A percentile compares a stretch with the other conserved stretches of the same genome.
Conservation (phyloP, 495 filamentous ascomycete genomes). For the Talaromyces stipitatus region DNA sequence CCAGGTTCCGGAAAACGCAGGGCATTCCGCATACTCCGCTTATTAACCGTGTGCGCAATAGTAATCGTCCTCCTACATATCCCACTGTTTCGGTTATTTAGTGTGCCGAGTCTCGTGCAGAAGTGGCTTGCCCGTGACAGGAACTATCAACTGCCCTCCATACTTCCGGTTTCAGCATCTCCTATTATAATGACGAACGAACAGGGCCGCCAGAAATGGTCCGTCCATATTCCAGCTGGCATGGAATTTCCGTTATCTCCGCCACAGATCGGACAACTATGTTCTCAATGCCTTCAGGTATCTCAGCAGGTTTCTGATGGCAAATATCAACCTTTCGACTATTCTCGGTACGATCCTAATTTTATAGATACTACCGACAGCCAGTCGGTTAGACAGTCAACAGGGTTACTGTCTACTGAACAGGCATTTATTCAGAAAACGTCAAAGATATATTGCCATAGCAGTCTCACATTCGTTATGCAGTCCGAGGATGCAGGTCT, state of each 20-base stretch:
- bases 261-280: constrained; percentile 53
- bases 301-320: constrained; percentile 42
- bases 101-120: neutral
- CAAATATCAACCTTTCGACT: constrained; percentile 28
- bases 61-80: constrained; percentile 6
- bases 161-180: neutral
- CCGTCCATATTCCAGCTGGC: constrained; percentile 55
- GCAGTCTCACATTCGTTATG: constrained; percentile 61
- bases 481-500: constrained; percentile 60
- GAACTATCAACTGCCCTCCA: neutral
- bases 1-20: constrained; percentile 35
- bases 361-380: constrained; percentile 64
- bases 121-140: neutral
- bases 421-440: constrained; percentile 7
- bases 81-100: neutral
- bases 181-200: constrained; percentile 12
- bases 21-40: constrained; percentile 38
- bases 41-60: constrained; percentile 35
- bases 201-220: constrained; percentile 49
- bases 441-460: constrained; percentile 48
- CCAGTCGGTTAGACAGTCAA: constrained; percentile 34
- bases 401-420: constrained; percentile 42
- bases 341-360: constrained; percentile 51
- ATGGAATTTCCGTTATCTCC: constrained; percentile 51
- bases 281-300: constrained; percentile 47